Evolutionary conservation across 2,329 filamentous ascomycete genomes (phyloP), one percentile per base, ranked within the genome.

Genomic region (Fusarium sp.): DNA sequence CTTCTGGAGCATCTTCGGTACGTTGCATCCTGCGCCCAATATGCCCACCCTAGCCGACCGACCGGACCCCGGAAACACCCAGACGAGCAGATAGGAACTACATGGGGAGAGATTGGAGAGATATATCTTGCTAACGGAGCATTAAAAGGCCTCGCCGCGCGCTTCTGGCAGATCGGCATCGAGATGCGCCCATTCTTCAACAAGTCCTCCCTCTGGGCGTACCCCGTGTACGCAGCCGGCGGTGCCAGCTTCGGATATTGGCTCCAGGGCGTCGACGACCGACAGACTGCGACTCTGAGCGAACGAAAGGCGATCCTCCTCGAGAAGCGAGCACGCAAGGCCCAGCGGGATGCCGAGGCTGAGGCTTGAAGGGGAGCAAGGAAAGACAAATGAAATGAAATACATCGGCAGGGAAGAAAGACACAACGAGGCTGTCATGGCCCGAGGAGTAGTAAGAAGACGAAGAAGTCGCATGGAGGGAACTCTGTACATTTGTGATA

Each of bases 141-240:
- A 40, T 28, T 30, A 40, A 5, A 46, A 99, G 96, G 96, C 87
- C 84, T 98, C 77, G 94, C 93, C 79, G 92, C 95, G 79, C 93
- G 95, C 76, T 89, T 96, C 83, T 98, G 95, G 94, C 96, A 98
- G 84, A 91, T 99, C 81, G 96, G 95, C 78, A 96, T 99, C 81
- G 94, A 99, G 86, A 97, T 97, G 94, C 94, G 95, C 69, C 96
- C 95, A 55, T 91, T 98, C 82, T 94, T 98, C 88, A 91, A 92
- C 84, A 90, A 88, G 78, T 87, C 92, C 79, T 92, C 92, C 59
- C 89, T 97, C 77, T 97, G 94, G 92, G 94, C 90, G 54, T 99
- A 97, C 85, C 96, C 96, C 59, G 84, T 95, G 75, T 99, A 96
- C 83, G 95, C 91, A 63, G 89, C 89, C 74, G 89, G 94, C 70